Conservation (phyloP, 164 flowering plant genomes). For the Chimonanthus salicifolius region DNA sequence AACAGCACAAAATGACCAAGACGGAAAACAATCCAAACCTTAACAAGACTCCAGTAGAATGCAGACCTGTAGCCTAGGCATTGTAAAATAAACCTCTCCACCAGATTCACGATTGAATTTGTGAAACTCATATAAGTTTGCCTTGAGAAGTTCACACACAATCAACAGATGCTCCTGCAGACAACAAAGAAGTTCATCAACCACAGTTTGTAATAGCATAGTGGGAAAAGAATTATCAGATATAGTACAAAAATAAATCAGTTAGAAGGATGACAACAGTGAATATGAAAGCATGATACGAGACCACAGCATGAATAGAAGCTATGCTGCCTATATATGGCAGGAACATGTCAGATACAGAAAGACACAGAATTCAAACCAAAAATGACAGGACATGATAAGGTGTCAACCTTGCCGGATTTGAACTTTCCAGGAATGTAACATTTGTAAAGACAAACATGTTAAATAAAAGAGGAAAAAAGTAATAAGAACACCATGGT, state of each 20-base stretch:
- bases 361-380: no score
- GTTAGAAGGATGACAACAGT: no score
- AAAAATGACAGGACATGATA: no score
- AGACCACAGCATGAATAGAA: no score
- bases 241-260: no score
- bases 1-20: constrained; percentile 1
- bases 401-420: no score
- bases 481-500: not conserved
- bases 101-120: constrained; percentile 98
- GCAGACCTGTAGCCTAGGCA: constrained; percentile 97
- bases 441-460: no score
- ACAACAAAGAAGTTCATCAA: constrained; percentile 8
- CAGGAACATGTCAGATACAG: no score
- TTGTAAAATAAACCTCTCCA: constrained; percentile 98
- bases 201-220: not conserved
- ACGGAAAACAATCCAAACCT: not conserved
- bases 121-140: constrained; percentile 95
- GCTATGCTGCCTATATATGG: no score
- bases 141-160: constrained; percentile 98
- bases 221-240: not conserved
- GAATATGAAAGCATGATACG: no score
- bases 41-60: constrained; percentile 6
- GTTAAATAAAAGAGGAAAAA: not conserved
- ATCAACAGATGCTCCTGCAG: constrained; percentile 95
- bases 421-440: no score